Evolutionary conservation across 495 filamentous ascomycete genomes (phyloP).

Genomic region (Hypoxylon lienhwacheense): DNA sequence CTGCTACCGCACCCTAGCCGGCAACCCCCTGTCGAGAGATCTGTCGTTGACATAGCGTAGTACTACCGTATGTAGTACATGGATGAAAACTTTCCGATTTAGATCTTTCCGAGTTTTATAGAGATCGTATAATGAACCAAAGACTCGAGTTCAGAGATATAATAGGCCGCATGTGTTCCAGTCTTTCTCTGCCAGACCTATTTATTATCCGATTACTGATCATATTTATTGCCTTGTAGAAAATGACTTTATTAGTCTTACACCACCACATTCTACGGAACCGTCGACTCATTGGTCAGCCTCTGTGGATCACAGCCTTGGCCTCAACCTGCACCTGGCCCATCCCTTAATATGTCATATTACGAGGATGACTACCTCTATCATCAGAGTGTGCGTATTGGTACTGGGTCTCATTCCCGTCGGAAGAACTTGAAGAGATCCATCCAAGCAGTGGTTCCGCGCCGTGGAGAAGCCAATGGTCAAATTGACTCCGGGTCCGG

Average conservation of each 20-base stretch:
- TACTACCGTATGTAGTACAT: too few relatives aligned
- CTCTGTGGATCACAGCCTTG: constrained; percentile 16
- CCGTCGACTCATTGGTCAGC: background rate
- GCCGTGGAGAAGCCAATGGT: background rate
- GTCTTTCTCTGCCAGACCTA: background rate
- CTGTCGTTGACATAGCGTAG: too few relatives aligned
- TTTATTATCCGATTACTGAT: constrained; percentile 32
- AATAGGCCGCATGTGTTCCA: background rate
- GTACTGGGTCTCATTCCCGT: too few relatives aligned
- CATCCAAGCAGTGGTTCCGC: background rate
- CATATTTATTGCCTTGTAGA: too few relatives aligned
- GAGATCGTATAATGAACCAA: constrained; percentile 4
- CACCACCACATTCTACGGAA: constrained; percentile 8
- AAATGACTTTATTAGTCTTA: constrained; percentile 19
- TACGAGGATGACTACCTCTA: too few relatives aligned
- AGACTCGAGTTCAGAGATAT: background rate
- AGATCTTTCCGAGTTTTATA: background rate
- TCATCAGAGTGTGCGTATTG: too few relatives aligned
- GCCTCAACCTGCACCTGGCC: constrained; percentile 11
- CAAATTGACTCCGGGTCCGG: too few relatives aligned
- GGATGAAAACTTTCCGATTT: constrained; percentile 5
- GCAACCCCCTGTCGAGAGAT: background rate
- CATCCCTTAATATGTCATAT: constrained; percentile 6
- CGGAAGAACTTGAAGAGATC: too few relatives aligned
- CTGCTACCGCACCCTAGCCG: constrained; percentile 5